These are phyloP conservation scores for Agastache rugosa DNA, from an alignment of 257 asterid genomes.

Conservation along the genomic window DNA sequence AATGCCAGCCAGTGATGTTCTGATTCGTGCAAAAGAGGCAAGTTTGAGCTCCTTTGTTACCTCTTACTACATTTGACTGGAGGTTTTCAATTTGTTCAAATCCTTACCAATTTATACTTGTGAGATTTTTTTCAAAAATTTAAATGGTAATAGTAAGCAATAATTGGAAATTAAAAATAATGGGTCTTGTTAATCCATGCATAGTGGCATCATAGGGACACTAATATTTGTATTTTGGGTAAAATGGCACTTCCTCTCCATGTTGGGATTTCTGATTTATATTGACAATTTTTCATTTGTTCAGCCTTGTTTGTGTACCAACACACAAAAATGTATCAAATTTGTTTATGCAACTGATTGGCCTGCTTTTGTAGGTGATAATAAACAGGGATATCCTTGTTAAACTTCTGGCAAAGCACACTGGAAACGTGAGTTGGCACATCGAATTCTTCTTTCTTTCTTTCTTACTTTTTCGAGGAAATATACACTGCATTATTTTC, in stretches of 20 bases:
- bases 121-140: background rate
- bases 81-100: background rate
- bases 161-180: conserved; percentile 18
- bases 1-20: conserved; percentile 88
- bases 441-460: background rate
- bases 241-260: background rate
- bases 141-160: conserved; percentile 23
- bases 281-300: conserved; percentile 13
- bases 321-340: background rate
- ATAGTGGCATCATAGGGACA: background rate
- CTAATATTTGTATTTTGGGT: background rate
- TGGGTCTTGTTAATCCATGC: background rate
- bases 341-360: conserved; percentile 27
- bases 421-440: conserved; percentile 77
- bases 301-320: background rate
- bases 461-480: background rate
- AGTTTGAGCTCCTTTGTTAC: conserved; percentile 41
- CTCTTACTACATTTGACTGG: conserved; percentile 14
- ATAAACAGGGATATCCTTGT: conserved; percentile 73
- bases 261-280: conserved; percentile 12
- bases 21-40: conserved; percentile 88
- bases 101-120: background rate
- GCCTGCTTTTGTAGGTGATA: conserved; percentile 60
- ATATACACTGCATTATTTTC: background rate
- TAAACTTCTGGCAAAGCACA: conserved; percentile 80